Base-by-base conservation (phyloP, 1,284 basidiomycete species). In the Boletus mariae region DNA sequence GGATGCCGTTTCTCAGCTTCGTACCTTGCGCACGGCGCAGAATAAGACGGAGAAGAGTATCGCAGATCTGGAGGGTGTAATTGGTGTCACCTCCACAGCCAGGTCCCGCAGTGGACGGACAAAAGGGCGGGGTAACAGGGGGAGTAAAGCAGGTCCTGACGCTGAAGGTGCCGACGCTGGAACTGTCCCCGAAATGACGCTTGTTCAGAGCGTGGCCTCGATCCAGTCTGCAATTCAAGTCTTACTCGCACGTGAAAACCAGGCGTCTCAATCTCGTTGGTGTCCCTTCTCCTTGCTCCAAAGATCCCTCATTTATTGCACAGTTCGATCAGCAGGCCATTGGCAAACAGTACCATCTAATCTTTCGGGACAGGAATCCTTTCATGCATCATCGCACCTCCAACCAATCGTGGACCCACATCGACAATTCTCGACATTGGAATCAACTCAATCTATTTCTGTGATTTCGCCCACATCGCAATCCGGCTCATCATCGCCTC, bases 151-250 rank as follows among this genome's bases (percentile, higher is more conserved):
- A 6, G 43, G 15, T 9, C 20, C 35, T 28, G 37, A 51, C 1
- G 38, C 17, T 15, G 53, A 50, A 6, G 37, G 11, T 9, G 11
- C 29, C 8, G 47, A 49, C 6, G 4, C 29, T 5, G 44, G 3
- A n/a, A 26, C 23, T 2, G 32, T 31, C 6, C 38, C 45, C 0
- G 48, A 54, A 12, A 49, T 34, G 41, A 54, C 57, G 13, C 53
- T 62, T 26, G 2, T 58, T 4, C 51, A 66, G 38, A 54, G 44
- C 13, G n/a, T 69, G n/a, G 53, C 57, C 8, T 52, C 54, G 15
- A 61, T 68, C 32, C 64, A 61, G 45, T 53, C 55, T 45, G 52
- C 63, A 15, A 45, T 69, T 25, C 54, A 64, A 9, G 38, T 49
- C 11, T 20, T 65, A 2, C 51, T 67, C 23, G 38, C 45, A 17